Base-by-base conservation (phyloP, 2,329 filamentous ascomycete species). In the Pseudophaeomoniella oleicola region DNA sequence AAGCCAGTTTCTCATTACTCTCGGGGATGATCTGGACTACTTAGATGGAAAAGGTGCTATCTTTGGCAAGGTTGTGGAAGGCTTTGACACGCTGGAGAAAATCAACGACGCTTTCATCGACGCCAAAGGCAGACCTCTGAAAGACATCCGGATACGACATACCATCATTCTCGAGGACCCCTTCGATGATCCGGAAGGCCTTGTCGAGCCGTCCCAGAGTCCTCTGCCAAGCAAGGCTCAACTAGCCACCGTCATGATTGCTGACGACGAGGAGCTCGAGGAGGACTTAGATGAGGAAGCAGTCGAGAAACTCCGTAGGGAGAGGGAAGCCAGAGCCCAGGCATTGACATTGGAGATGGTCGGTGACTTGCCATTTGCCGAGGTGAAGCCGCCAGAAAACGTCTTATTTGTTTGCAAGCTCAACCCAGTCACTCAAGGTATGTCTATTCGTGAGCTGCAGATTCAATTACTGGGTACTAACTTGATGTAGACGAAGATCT, bases 361-460 rank as follows among this genome's bases (percentile, higher is more conserved):
- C 60, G 90, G 90, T 31, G 90, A 98, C 56, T 65, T 98, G 40
- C 90, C 90, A 3, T 98, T 94, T 57, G 90, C 90, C 40, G 90
- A 98, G 59, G 87, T 98, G 48, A 92, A 88, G 50, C 90, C 90
- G 3, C 90, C 90, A 0, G 90, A 98, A 62, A 96, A 98, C 56
- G 78, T 98, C 11, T 69, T 98, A 2, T 98, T 98, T 54, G 87
- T 98, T 31, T 98, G 90, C 78, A 98, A 98, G 57, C 69, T 98
- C 31, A 98, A 98, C 50, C 90, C 90, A 0, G 86, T 98, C 33
- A 98, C 90, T 6, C 81, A 84, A 52, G 67, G 67, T 69, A 54
- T 43, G 52, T 47, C 37, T 16, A 12, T 17, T 30, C 32, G 5
- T 32, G n/a, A n/a, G n/a, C n/a, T n/a, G n/a, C n/a, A n/a, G 46